Base-by-base conservation (phyloP, 225 moss, liverwort and hornwort species). In the Rhytidiadelphus loreus region DNA sequence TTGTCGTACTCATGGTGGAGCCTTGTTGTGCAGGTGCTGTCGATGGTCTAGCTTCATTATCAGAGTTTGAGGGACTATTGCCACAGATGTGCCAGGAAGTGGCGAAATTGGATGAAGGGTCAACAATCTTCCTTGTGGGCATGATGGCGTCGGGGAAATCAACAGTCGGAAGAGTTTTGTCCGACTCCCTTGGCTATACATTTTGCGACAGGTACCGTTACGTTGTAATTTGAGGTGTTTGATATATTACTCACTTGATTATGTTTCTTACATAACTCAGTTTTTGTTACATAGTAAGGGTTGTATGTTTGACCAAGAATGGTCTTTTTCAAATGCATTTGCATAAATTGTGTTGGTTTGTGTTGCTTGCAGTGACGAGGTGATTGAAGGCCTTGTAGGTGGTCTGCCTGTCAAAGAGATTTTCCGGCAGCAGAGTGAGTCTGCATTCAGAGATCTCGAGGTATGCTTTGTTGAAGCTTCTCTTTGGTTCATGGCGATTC, bases 111-210 rank as follows among this genome's bases (percentile, higher is more conserved):
- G 93, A 93, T 24, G 73, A 91, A 62, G 95, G 92, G 22, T 85
- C 89, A 52, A 93, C 94, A 73, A 93, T 97, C 63, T 97, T 96
- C 90, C 94, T 99, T 29, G 91, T 96, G n/a, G 98, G 98, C 44
- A 99, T 99, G 98, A 99, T 97, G 98, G 98, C 96, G 23, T 93
- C 94, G 53, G 98, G 98, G 53, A 99, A 97, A 88, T 92, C 96
- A 21, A 97, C 98, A 13, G 96, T 99, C 19, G 98, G 96, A 37
- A 91, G 94, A 85, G 57, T 94, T 73, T 73, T 99, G 76, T 92
- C 96, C 26, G 94, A 95, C 22, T 90, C 96, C n/a, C 93, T 99
- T 70, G 92, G 89, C 43, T 99, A 96, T 77, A 78, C 64, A 11
- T 99, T 95, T 84, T 94, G 91, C 65, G 98, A 99, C 93, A 99